A percentile compares a stretch with the other conserved stretches of the same genome.
Conservation (phyloP, 2,329 filamentous ascomycete genomes). For the Ceratocystis huliohia region DNA sequence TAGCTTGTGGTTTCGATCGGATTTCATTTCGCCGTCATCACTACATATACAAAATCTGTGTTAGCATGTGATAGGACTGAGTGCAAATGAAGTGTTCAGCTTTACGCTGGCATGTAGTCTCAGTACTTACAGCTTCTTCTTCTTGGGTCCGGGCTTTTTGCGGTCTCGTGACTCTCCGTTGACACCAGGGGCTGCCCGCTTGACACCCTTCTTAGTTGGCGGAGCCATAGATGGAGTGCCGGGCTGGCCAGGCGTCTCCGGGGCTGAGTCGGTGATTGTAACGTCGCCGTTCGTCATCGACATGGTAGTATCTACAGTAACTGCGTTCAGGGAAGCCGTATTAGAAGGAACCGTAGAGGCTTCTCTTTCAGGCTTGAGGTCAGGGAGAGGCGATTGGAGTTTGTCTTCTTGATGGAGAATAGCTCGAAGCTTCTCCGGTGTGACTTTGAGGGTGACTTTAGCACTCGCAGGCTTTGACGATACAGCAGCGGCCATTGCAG, state of each 20-base stretch:
- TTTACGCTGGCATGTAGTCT: slow-evolving; percentile 45
- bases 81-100: not conserved
- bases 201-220: slow-evolving; percentile 64
- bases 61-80: slow-evolving; percentile 12
- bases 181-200: slow-evolving; percentile 52
- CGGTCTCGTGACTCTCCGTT: slow-evolving; percentile 58
- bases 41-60: slow-evolving; percentile 26
- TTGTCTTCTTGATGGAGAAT: slow-evolving; percentile 33
- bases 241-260: slow-evolving; percentile 44
- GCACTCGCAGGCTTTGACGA: slow-evolving; percentile 25
- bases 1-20: slow-evolving; percentile 58
- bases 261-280: slow-evolving; percentile 43
- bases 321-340: not conserved
- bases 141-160: slow-evolving; percentile 89
- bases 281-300: slow-evolving; percentile 40
- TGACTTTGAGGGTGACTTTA: slow-evolving; percentile 42
- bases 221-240: slow-evolving; percentile 51
- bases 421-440: slow-evolving; percentile 38
- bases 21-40: slow-evolving; percentile 49
- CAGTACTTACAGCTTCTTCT: slow-evolving; percentile 61
- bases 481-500: slow-evolving; percentile 18
- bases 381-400: slow-evolving; percentile 35
- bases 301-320: slow-evolving; percentile 20
- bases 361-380: slow-evolving; percentile 26
- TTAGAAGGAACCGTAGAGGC: not conserved